Conservation (phyloP, 129 eudicot genomes). For the Chrysanthemum seticuspe region DNA sequence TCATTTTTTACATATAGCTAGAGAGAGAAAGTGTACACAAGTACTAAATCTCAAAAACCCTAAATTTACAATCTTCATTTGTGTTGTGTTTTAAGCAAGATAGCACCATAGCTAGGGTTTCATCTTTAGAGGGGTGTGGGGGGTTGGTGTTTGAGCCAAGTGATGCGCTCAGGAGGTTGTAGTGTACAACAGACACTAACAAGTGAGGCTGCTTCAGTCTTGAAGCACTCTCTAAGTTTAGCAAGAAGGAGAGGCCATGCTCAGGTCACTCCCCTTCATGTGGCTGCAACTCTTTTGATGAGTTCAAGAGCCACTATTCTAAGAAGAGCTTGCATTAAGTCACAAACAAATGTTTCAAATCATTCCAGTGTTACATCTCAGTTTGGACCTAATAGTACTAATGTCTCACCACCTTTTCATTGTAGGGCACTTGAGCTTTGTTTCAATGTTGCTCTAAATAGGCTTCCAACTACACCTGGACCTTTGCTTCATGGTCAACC, state of each 20-base stretch:
- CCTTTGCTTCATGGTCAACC: slow-evolving; percentile 76
- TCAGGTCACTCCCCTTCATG: slow-evolving; percentile 97
- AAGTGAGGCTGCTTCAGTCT: slow-evolving; percentile 88
- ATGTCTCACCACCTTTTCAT: slow-evolving; percentile 46
- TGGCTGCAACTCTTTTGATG: slow-evolving; percentile 75
- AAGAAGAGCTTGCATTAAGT: slow-evolving; percentile 77
- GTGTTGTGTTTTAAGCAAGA: slow-evolving; percentile 20
- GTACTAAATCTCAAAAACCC: slow-evolving; percentile 8
- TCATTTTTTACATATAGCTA: slow-evolving; percentile 8
- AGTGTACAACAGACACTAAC: slow-evolving; percentile 98
- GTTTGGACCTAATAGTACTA: slow-evolving; percentile 14
- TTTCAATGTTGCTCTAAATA: slow-evolving; percentile 86
- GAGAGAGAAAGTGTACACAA: slow-evolving; percentile 4
- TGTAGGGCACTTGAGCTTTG: slow-evolving; percentile 88
- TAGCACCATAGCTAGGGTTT: slow-evolving; percentile 28
- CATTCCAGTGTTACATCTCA: slow-evolving; percentile 27
- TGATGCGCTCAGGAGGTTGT: slow-evolving; percentile 91
- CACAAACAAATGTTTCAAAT: slow-evolving; percentile 29
- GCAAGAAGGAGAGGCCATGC: slow-evolving; percentile 97
- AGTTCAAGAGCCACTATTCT: slow-evolving; percentile 54
- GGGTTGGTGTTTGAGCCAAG: slow-evolving; percentile 61
- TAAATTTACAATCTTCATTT: slow-evolving; percentile 12
- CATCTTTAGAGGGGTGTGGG: slow-evolving; percentile 48
- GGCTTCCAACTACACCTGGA: slow-evolving; percentile 76
- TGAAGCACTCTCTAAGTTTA: slow-evolving; percentile 87